These are phyloP conservation scores for Trebouxia sp. DNA, from an alignment of 139 green algal genomes.

Conservation along the genomic window DNA sequence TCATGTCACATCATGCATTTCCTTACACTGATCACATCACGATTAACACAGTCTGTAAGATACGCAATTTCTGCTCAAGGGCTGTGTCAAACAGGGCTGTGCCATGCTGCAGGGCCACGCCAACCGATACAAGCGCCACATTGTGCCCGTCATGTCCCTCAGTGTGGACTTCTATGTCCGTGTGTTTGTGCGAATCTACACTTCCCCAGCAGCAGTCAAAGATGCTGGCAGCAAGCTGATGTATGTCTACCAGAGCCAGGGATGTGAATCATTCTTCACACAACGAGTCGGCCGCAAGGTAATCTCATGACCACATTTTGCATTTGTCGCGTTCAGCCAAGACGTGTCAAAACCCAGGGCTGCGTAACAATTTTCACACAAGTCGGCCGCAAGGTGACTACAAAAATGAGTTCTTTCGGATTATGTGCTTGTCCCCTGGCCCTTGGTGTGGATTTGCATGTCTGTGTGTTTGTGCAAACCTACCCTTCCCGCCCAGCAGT, in stretches of 20 bases:
- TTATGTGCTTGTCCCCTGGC: too few species aligned
- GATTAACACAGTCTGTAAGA: too few species aligned
- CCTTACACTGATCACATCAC: too few species aligned
- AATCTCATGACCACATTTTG: not conserved
- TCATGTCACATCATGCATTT: too few species aligned
- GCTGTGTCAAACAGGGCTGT: too few species aligned
- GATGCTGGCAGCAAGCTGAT: constrained; percentile 72
- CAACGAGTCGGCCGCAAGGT: constrained; percentile 64
- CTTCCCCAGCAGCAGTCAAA: constrained; percentile 73
- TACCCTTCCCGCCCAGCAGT: constrained; percentile 72
- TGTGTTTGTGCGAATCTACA: constrained; percentile 92
- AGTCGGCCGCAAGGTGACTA: not conserved
- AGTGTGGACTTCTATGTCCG: constrained; percentile 98
- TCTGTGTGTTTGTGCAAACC: constrained; percentile 93
- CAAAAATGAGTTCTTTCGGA: too few species aligned
- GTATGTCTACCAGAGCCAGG: constrained; percentile 90
- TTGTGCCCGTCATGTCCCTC: constrained; percentile 87
- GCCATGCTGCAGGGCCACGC: constrained; percentile 30
- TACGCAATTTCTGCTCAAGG: too few species aligned
- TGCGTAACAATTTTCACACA: constrained; percentile 92
- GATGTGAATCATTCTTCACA: constrained; percentile 91
- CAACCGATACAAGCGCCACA: constrained; percentile 87
- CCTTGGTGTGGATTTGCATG: constrained; percentile 95
- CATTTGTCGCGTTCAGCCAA: too few species aligned
- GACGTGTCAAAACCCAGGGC: constrained; percentile 80